These are phyloP conservation scores for Pythium aristosporum DNA, from an alignment of 352 stramenopile genomes.

Conservation along the genomic window DNA sequence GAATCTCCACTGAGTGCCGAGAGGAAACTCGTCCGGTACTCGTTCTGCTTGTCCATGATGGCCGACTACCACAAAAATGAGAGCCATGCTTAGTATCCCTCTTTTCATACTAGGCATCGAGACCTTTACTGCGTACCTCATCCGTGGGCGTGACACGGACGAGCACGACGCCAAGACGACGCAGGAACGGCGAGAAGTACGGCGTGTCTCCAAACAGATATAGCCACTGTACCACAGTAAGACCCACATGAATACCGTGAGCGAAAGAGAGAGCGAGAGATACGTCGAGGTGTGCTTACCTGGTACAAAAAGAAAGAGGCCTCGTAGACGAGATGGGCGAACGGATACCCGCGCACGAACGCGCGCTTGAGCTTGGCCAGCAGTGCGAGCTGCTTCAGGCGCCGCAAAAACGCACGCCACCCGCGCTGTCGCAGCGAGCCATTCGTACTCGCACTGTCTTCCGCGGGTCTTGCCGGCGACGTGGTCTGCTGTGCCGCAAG, in stretches of 20 bases:
- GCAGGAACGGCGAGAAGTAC: constrained; percentile 81
- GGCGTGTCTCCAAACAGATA: constrained; percentile 85
- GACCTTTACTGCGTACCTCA: constrained; percentile 35
- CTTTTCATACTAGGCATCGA: background rate
- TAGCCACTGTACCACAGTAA: constrained; percentile 48
- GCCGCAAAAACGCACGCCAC: constrained; percentile 43
- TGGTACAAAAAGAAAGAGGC: constrained; percentile 81
- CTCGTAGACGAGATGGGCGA: constrained; percentile 79
- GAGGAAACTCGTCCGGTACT: constrained; percentile 52
- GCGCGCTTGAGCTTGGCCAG: constrained; percentile 49
- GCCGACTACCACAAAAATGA: constrained; percentile 29
- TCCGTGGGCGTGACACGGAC: constrained; percentile 71
- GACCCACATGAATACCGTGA: background rate
- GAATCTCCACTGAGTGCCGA: constrained; percentile 43
- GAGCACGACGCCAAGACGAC: constrained; percentile 67
- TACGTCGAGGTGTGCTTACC: constrained; percentile 23
- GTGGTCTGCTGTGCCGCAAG: constrained; percentile 32
- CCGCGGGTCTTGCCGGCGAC: background rate
- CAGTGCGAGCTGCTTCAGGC: constrained; percentile 45
- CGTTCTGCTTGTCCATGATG: constrained; percentile 54
- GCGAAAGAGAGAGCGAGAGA: background rate
- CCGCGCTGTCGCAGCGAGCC: background rate
- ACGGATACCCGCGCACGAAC: constrained; percentile 73
- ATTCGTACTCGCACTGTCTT: background rate
- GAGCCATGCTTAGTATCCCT: background rate